Evolutionary conservation across 2,329 filamentous ascomycete genomes (phyloP), one percentile per base, ranked within the genome.

Genomic region (Pseudogymnoascus verrucosus): DNA sequence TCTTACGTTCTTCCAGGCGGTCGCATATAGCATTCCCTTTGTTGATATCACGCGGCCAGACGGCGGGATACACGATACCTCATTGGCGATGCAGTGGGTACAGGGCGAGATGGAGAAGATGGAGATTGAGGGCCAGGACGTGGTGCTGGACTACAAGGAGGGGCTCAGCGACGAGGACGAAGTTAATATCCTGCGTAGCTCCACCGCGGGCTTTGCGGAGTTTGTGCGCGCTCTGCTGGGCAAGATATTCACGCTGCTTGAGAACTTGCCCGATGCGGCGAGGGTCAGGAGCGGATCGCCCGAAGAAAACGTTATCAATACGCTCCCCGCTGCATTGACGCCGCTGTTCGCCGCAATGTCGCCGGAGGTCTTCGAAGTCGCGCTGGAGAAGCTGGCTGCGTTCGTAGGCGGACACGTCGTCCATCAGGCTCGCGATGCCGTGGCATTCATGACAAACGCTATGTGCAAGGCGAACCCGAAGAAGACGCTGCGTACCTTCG

Each of bases 371-470:
- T 99, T 96, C 71, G 95, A 98, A 71, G 84, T 95, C 73, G 91
- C 91, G 0, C 78, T 99, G 61, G 89, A 96, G 65, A 98, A 98
- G 79, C 86, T 99, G 69, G 89, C 92, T 2, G 86, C 90, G 34
- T 99, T 99, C 74, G 89, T 97, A 26, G 88, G 90, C 1, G 90
- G 90, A 67, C 95, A 98, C 77, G 95, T 99, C 60, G 93, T 99
- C 16, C 93, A 99, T 71, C 95, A 98, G 76, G 93, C 95, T 62
- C 83, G 93, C 68, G 95, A 99, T 79, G 93, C 95, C 6, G 97
- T 99, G 89, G 95, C 96, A 1, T 99, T 96, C 82, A 98, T 98
- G 62, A 90, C 93, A 77, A 98, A 97, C 75, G 90, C 91, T 0
- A 82, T 99, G 23, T 96, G 95, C 81, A 98, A 98, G 77, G 91